Conservation (phyloP, 78 protist genomes). For the Dictyostelium citrinum region DNA sequence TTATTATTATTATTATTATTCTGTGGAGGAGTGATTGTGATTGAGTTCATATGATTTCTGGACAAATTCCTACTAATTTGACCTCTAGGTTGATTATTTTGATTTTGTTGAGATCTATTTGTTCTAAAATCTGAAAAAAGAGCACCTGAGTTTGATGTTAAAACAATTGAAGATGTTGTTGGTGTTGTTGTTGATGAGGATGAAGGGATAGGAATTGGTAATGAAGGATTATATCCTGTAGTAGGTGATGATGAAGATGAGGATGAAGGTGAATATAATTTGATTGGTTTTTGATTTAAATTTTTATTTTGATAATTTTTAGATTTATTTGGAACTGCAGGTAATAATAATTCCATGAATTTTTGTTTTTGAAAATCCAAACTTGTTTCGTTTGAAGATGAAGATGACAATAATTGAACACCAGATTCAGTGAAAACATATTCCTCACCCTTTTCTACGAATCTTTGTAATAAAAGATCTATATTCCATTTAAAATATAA, state of each 20-base stretch:
- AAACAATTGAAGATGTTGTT: too few relatives aligned
- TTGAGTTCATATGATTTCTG: background rate
- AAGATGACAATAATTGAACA: background rate
- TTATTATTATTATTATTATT: background rate
- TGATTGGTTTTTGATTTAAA: background rate
- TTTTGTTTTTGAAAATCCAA: background rate
- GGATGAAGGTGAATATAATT: background rate
- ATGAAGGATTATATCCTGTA: background rate
- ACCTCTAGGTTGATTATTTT: background rate
- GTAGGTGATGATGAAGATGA: background rate
- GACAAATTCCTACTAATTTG: background rate
- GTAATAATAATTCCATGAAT: background rate
- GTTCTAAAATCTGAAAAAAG: background rate
- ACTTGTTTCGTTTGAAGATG: background rate
- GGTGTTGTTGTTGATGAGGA: too few relatives aligned
- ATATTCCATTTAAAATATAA: conserved; percentile 17
- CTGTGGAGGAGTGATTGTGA: background rate
- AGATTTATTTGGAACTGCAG: background rate
- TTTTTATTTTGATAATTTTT: background rate
- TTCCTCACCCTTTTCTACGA: conserved; percentile 15
- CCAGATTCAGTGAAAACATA: background rate
- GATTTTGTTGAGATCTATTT: background rate
- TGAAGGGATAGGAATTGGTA: background rate
- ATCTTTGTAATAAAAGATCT: background rate
- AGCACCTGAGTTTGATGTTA: background rate